Percentiles rank a stretch among this genome's conserved stretches.
Conservation (phyloP, 768 basidiomycete genomes). For the Naganishia randhawae region DNA sequence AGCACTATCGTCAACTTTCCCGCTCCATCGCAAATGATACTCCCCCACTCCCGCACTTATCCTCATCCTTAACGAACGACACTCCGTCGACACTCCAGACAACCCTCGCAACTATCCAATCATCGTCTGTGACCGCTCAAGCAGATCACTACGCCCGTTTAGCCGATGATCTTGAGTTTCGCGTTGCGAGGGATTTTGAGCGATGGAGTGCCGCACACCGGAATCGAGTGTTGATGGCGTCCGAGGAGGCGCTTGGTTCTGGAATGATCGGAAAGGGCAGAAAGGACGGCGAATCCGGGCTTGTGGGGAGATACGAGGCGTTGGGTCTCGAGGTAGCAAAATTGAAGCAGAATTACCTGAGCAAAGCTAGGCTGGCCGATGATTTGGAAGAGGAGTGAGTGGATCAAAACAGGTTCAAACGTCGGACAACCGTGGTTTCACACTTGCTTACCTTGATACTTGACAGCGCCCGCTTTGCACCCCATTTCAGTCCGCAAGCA, state of each 20-base stretch:
- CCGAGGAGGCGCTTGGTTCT: slow-evolving; percentile 60
- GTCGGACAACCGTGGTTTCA: not conserved
- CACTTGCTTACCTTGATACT: not conserved
- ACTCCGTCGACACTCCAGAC: slow-evolving; percentile 32
- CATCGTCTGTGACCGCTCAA: slow-evolving; percentile 11
- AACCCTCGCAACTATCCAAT: not conserved
- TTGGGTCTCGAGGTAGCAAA: slow-evolving; percentile 38
- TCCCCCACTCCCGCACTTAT: slow-evolving; percentile 28
- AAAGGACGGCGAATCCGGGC: slow-evolving; percentile 60
- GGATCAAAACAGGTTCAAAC: not conserved
- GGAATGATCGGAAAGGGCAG: slow-evolving; percentile 56
- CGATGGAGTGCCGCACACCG: slow-evolving; percentile 73
- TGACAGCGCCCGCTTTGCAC: slow-evolving; percentile 78
- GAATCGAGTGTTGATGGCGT: slow-evolving; percentile 63
- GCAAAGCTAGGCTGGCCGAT: slow-evolving; percentile 77
- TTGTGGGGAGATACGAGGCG: slow-evolving; percentile 57
- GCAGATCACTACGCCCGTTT: slow-evolving; percentile 58
- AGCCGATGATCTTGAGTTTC: slow-evolving; percentile 71
- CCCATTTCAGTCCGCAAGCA: slow-evolving; percentile 54
- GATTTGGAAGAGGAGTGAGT: slow-evolving; percentile 91
- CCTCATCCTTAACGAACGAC: slow-evolving; percentile 31
- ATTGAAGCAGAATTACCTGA: slow-evolving; percentile 66
- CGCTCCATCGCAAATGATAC: slow-evolving; percentile 54
- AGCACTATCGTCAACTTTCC: slow-evolving; percentile 59
- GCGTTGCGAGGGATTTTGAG: slow-evolving; percentile 76